A percentile compares a stretch with the other conserved stretches of the same genome.
These are phyloP conservation scores for Amanita polypyramis DNA, from an alignment of 768 basidiomycete genomes.

Conservation along the genomic window DNA sequence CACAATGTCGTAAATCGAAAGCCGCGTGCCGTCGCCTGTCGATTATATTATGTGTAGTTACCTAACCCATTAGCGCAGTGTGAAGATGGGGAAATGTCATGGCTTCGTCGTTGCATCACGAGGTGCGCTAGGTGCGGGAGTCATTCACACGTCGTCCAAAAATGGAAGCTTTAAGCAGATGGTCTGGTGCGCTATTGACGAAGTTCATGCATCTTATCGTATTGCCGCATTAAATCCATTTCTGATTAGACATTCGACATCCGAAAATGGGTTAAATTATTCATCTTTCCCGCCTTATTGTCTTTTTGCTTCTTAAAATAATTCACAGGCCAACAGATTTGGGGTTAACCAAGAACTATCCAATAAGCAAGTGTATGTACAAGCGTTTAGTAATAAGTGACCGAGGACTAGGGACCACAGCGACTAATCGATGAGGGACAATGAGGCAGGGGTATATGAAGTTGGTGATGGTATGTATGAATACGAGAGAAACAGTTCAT, in stretches of 20 bases:
- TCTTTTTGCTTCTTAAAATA: slow-evolving; percentile 13
- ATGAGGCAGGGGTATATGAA: slow-evolving; percentile 5
- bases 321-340: slow-evolving; percentile 10
- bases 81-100: not conserved
- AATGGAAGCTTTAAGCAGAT: not conserved
- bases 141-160: slow-evolving; percentile 5
- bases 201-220: not conserved
- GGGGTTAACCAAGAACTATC: slow-evolving; percentile 2
- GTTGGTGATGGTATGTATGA: slow-evolving; percentile 10
- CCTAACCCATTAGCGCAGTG: not conserved
- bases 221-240: not conserved
- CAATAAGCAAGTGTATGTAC: slow-evolving; percentile 8
- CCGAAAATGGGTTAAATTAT: slow-evolving; percentile 13
- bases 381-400: slow-evolving; percentile 7
- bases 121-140: not conserved
- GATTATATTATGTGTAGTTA: slow-evolving; percentile 3
- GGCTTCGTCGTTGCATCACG: not conserved
- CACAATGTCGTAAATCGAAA: not conserved
- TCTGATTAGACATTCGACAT: slow-evolving; percentile 4
- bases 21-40: not conserved
- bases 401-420: not conserved
- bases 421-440: not conserved
- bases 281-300: slow-evolving; percentile 19
- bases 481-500: slow-evolving; percentile 12
- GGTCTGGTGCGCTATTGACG: no score